phyloP scores from a whole-genome alignment of 768 basidiomycete genomes.

The Panaeolus papilionaceus region DNA sequence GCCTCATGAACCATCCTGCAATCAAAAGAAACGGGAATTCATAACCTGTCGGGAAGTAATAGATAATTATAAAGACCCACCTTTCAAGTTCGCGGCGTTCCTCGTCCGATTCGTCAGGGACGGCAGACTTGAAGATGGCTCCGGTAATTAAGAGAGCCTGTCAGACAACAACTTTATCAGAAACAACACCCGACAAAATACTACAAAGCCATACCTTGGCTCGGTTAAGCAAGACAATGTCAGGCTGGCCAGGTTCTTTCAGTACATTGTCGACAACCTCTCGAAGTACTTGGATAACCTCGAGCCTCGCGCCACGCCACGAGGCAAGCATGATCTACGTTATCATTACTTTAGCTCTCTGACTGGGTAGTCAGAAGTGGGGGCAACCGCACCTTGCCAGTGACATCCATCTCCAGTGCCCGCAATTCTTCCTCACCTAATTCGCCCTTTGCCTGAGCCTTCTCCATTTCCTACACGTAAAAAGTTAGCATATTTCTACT shows the following conservation, averaged over 20 bases:
- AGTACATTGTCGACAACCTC: slow-evolving; percentile 86
- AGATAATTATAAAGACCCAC: slow-evolving; percentile 44
- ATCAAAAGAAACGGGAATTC: slow-evolving; percentile 6
- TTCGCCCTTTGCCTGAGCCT: slow-evolving; percentile 88
- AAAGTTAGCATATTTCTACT: background rate
- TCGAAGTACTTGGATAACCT: slow-evolving; percentile 89
- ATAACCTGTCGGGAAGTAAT: slow-evolving; percentile 18
- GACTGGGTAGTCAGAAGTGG: background rate
- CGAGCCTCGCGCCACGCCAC: slow-evolving; percentile 96
- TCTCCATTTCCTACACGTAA: slow-evolving; percentile 80
- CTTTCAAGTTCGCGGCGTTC: slow-evolving; percentile 95
- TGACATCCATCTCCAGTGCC: slow-evolving; percentile 91
- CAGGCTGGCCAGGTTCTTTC: slow-evolving; percentile 77
- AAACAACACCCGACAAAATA: background rate
- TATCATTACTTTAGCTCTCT: slow-evolving; percentile 1
- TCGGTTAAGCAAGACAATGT: slow-evolving; percentile 74
- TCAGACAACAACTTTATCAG: background rate
- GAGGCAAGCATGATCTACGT: slow-evolving; percentile 90
- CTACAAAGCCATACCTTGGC: slow-evolving; percentile 68
- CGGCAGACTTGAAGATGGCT: slow-evolving; percentile 84
- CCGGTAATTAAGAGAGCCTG: slow-evolving; percentile 90
- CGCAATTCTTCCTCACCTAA: slow-evolving; percentile 84
- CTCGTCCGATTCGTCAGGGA: slow-evolving; percentile 91
- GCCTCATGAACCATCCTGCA: slow-evolving; percentile 87
- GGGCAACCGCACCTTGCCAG: slow-evolving; percentile 69